phyloP scores from a whole-genome alignment of 2,329 filamentous ascomycete species.

The Cordyceps fumosorosea region DNA sequence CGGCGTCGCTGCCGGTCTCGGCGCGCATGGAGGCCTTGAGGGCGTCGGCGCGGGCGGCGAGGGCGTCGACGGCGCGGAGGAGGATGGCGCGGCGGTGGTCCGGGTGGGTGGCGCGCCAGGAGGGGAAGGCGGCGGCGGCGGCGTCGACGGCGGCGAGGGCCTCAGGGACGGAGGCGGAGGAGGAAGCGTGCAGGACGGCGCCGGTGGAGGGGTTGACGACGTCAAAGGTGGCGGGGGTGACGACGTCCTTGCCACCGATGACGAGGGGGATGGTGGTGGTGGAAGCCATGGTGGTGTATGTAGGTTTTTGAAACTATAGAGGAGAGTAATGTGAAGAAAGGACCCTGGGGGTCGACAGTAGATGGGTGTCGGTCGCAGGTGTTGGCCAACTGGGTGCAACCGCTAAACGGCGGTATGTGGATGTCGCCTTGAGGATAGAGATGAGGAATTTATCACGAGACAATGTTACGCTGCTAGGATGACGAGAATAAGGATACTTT shows the following conservation, averaged over 20 bases:
- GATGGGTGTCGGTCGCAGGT: background rate
- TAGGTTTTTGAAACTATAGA: too few species aligned
- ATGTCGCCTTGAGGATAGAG: background rate
- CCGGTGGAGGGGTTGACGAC: slow-evolving; percentile 51
- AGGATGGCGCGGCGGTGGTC: slow-evolving; percentile 61
- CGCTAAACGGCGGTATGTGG: too few species aligned
- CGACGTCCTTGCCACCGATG: slow-evolving; percentile 38
- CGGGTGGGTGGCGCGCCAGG: slow-evolving; percentile 61
- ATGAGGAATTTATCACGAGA: background rate
- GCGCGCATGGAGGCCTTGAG: slow-evolving; percentile 50
- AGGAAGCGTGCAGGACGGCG: slow-evolving; percentile 37
- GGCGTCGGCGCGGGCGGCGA: slow-evolving; percentile 54
- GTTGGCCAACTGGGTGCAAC: background rate
- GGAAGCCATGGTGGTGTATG: background rate
- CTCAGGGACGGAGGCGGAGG: slow-evolving; percentile 26
- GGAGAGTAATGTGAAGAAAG: background rate
- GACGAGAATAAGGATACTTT: background rate
- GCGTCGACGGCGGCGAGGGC: slow-evolving; percentile 46
- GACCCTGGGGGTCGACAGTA: background rate
- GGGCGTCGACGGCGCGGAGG: slow-evolving; percentile 58
- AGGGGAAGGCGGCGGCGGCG: slow-evolving; percentile 60
- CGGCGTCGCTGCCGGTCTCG: slow-evolving; percentile 36
- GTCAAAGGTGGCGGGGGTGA: slow-evolving; percentile 42
- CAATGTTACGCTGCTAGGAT: background rate
- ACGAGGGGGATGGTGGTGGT: slow-evolving; percentile 30